Percentiles rank a stretch among this genome's conserved stretches.
These are phyloP conservation scores for Tetraselmis chui DNA, from an alignment of 139 green algal species.

Conservation along the genomic window DNA sequence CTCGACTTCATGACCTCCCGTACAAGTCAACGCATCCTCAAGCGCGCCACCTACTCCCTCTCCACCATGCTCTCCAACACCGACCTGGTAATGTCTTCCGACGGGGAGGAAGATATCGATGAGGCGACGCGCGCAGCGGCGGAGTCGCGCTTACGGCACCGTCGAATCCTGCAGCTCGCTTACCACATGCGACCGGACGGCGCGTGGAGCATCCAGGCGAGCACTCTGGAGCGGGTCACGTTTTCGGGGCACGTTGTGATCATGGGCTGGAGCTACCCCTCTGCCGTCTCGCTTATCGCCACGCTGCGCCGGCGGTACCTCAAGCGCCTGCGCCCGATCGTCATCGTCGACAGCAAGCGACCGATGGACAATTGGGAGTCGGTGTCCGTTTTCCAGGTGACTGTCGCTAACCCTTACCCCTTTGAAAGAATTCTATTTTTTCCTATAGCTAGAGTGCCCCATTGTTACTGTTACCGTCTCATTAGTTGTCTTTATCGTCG, in stretches of 20 bases:
- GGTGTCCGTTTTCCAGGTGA: not conserved
- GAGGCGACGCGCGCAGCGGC: not conserved
- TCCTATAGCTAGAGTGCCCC: too few species aligned
- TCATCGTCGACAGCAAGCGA: conserved; percentile 1
- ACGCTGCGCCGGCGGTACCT: conserved; percentile 1
- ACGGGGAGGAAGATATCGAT: not conserved
- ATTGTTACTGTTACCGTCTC: too few species aligned
- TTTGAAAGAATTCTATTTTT: too few species aligned
- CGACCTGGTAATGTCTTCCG: not conserved
- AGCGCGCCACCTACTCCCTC: not conserved
- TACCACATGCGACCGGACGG: not conserved
- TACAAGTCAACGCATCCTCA: not conserved
- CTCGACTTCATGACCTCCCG: not conserved
- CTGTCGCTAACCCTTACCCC: too few species aligned
- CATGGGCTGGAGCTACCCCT: not conserved
- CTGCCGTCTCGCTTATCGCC: conserved; percentile 1
- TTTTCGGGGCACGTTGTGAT: conserved; percentile 2
- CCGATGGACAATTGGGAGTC: not conserved
- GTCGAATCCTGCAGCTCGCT: not conserved
- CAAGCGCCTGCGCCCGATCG: conserved; percentile 1
- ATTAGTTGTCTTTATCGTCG: too few species aligned
- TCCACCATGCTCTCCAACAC: not conserved
- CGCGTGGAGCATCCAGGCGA: not conserved
- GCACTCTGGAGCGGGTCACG: not conserved
- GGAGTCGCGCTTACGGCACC: not conserved